Conservation (phyloP, 352 stramenopile genomes). For the Pythium periplocum region DNA sequence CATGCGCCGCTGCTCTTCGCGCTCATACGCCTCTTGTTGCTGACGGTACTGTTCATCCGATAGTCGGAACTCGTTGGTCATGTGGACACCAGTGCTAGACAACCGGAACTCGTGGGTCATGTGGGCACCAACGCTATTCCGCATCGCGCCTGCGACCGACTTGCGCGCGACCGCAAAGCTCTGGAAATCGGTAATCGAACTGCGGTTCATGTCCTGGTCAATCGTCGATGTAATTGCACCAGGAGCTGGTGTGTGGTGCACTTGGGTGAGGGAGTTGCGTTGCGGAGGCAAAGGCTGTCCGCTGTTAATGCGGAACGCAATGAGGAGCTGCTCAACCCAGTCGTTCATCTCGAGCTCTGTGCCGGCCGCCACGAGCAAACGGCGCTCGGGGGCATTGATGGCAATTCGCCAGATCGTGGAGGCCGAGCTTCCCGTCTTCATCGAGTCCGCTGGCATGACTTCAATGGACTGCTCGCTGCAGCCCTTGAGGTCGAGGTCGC, state of each 20-base stretch:
- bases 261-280: slow-evolving; percentile 9
- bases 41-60: slow-evolving; percentile 20
- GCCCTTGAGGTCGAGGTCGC: slow-evolving; percentile 22
- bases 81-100: slow-evolving; percentile 23
- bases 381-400: slow-evolving; percentile 27
- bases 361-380: slow-evolving; percentile 27
- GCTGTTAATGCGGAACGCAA: slow-evolving; percentile 27
- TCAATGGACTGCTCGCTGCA: slow-evolving; percentile 30
- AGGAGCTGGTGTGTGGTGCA: neutral
- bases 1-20: slow-evolving; percentile 7
- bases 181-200: slow-evolving; percentile 67
- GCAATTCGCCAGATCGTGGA: slow-evolving; percentile 48
- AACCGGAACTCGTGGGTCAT: slow-evolving; percentile 22
- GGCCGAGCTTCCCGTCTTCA: slow-evolving; percentile 38
- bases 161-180: slow-evolving; percentile 64
- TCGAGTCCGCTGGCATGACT: slow-evolving; percentile 34
- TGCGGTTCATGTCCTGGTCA: slow-evolving; percentile 6
- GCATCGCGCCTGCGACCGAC: slow-evolving; percentile 21
- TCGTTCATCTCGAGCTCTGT: slow-evolving; percentile 44
- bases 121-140: slow-evolving; percentile 33
- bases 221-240: slow-evolving; percentile 8
- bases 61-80: slow-evolving; percentile 22
- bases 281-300: slow-evolving; percentile 12
- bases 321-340: slow-evolving; percentile 32
- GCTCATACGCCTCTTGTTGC: slow-evolving; percentile 3